phyloP scores from a whole-genome alignment of 2,329 filamentous ascomycete species.

The Venturia carpophila region DNA sequence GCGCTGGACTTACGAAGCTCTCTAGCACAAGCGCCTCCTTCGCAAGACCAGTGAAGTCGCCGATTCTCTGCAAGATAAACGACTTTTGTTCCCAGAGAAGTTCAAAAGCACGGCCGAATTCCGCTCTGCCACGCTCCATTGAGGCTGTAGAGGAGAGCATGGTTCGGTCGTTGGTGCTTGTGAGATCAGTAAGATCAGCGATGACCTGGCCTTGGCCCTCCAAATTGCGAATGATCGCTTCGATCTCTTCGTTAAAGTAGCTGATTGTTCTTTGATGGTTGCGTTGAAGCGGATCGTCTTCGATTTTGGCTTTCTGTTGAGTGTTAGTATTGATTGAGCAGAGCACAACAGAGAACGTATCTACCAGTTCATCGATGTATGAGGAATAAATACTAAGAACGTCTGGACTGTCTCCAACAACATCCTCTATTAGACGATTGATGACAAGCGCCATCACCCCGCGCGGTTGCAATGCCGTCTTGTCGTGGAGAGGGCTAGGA shows the following conservation, averaged over 20 bases:
- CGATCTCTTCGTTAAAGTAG: conserved; percentile 13
- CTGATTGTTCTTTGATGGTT: conserved; percentile 11
- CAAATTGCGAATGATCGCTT: neutral
- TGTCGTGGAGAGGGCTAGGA: neutral
- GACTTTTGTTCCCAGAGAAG: conserved; percentile 2
- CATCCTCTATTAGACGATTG: conserved; percentile 1
- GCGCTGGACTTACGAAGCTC: neutral
- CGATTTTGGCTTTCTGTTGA: conserved; percentile 6
- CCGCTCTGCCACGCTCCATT: conserved; percentile 2
- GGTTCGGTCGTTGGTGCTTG: conserved; percentile 3
- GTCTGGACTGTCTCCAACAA: neutral
- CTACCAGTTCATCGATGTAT: conserved; percentile 8
- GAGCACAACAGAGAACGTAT: neutral
- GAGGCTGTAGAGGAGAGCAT: neutral
- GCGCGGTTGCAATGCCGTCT: neutral
- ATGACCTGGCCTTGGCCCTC: conserved; percentile 10
- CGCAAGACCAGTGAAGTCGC: conserved; percentile 1
- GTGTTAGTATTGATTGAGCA: neutral
- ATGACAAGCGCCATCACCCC: conserved; percentile 5
- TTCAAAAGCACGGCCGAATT: conserved; percentile 7
- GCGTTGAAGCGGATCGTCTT: conserved; percentile 13
- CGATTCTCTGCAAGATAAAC: neutral
- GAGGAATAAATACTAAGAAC: conserved; percentile 1
- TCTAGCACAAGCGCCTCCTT: conserved; percentile 3
- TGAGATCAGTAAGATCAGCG: conserved; percentile 5